A percentile compares a stretch with the other conserved stretches of the same genome.
Evolutionary conservation across 164 flowering plant genomes (phyloP).

Genomic region (Malania oleifera): DNA sequence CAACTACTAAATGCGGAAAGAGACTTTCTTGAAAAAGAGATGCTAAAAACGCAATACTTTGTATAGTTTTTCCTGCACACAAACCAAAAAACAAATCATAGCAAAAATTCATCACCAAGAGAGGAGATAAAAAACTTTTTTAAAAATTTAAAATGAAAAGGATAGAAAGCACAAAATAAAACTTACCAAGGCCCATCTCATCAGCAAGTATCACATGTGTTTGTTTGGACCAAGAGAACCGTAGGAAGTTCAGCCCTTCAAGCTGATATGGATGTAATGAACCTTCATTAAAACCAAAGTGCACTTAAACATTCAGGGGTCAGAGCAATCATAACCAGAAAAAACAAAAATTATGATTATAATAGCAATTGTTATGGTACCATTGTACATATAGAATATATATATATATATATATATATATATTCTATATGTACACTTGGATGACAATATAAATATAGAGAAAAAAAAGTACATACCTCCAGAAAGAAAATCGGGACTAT

Average conservation of each 20-base stretch:
- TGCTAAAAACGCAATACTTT: slow-evolving; percentile 94
- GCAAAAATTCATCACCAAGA: neutral
- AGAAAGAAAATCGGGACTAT: slow-evolving; percentile 80
- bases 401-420: no score
- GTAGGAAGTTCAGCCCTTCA: slow-evolving; percentile 91
- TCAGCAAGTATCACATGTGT: slow-evolving; percentile 99
- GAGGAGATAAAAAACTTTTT: neutral
- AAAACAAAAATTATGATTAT: neutral
- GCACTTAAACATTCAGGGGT: neutral
- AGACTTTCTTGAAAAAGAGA: slow-evolving; percentile 69
- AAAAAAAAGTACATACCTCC: slow-evolving; percentile 53
- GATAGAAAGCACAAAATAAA: slow-evolving; percentile 1
- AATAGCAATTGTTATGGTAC: no score
- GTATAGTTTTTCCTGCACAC: slow-evolving; percentile 89
- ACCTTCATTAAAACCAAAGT: slow-evolving; percentile 41
- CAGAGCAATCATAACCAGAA: slow-evolving; percentile 7
- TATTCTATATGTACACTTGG: neutral
- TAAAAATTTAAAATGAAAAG: neutral
- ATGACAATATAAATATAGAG: neutral
- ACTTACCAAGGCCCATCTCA: slow-evolving; percentile 98
- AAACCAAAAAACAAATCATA: slow-evolving; percentile 9
- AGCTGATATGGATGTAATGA: slow-evolving; percentile 95
- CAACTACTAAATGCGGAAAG: slow-evolving; percentile 81
- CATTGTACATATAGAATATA: no score
- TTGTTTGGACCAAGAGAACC: slow-evolving; percentile 87